phyloP scores from a whole-genome alignment of 2,329 filamentous ascomycete genomes.

The Ustulina deusta region DNA sequence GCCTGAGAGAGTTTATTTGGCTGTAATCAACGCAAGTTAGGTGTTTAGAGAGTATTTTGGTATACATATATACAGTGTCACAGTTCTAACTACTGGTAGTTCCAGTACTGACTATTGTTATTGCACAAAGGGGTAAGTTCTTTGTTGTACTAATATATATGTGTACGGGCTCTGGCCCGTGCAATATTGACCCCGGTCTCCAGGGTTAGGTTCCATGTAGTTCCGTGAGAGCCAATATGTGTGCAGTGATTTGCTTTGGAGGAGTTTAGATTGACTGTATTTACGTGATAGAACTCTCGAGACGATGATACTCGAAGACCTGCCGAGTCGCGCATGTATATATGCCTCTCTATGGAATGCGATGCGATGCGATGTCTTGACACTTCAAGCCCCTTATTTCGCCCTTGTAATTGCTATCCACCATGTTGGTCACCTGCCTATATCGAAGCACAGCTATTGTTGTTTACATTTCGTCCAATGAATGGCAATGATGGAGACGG shows the following conservation, averaged over 20 bases:
- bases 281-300: neutral
- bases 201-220: no score
- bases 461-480: neutral
- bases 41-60: no score
- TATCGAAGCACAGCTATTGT: neutral
- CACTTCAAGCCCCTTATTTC: neutral
- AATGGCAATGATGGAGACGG: neutral
- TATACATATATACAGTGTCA: no score
- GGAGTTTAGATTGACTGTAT: neutral
- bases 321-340: no score
- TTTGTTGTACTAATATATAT: no score
- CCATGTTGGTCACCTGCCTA: neutral
- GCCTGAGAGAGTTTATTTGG: neutral
- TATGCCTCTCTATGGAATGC: neutral
- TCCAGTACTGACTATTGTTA: no score
- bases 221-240: no score
- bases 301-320: neutral
- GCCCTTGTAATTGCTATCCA: neutral
- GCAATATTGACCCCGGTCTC: no score
- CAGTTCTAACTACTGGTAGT: no score
- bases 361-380: neutral
- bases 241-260: neutral
- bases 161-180: no score
- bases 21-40: no score
- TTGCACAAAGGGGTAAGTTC: no score